Base-by-base conservation (phyloP, 192 early-diverging fungal species). In the Coemansia guatemalensis region DNA sequence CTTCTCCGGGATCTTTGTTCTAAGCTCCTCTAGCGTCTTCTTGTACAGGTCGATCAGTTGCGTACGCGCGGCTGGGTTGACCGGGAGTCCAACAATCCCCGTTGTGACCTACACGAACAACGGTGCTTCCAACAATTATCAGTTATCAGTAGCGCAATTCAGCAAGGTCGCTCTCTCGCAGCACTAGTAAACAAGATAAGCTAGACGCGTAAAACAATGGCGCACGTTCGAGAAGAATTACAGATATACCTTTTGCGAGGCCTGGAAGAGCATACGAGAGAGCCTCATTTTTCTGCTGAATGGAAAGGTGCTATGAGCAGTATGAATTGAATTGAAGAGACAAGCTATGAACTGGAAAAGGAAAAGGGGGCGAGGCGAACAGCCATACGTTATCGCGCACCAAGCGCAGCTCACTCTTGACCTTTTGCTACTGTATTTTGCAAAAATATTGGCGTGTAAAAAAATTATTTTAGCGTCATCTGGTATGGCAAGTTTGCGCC, bases 61-160 rank as follows among this genome's bases (percentile, higher is more conserved):
- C 48, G 93, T 90, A 32, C 92, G 90, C 54, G 96, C 90, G 71
- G 89, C 87, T 27, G 86, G 88, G 77, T 95, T 92, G 24, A 98
- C 94, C 8, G 89, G 82, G 54, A 96, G 53, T 58, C 96, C 96
- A 54, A 86, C 86, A 58, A 98, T 77, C 27, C 93, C 92, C 23
- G 96, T 98, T 39, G 93, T 87, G 23, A 66, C 69, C 80, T 75
- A 71, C 26, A 67, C 11, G 48, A 44, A 3, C 39, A 44, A 44
- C 12, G 9, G 35, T 11, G 9, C 9, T 17, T 11, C 39, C 11
- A 44, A 44, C 39, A 44, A 17, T 17, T 12, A 17, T 8, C 14
- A 12, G 8, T 44, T 44, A 44, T 44, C 14, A 44, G 39, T 44
- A 44, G 39, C 5, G 39, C 39, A 44, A 44, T 44, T 17, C 14